Percentiles rank a stretch among this genome's conserved stretches.
Conservation (phyloP, 768 basidiomycete species). For the Dentipellis sp. region DNA sequence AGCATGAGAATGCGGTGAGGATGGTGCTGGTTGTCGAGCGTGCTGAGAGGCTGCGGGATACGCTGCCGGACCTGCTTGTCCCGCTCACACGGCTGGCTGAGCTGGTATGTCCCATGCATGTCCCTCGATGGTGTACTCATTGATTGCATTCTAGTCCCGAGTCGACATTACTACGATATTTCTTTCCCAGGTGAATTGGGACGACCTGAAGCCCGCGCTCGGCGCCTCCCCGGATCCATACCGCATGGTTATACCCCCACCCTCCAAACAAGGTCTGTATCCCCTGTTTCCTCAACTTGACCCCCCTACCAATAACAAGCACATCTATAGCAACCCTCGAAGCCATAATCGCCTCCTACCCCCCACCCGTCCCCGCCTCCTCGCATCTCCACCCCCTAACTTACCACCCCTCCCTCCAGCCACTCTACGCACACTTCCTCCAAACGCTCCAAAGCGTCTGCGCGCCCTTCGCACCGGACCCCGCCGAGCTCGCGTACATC, state of each 20-base stretch:
- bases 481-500: constrained; percentile 64
- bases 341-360: constrained; percentile 33
- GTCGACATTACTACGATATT: constrained; percentile 53
- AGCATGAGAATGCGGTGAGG: constrained; percentile 21
- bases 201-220: constrained; percentile 57
- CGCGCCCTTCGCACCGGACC: constrained; percentile 55
- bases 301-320: not conserved
- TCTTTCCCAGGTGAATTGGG: constrained; percentile 60
- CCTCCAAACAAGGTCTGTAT: constrained; percentile 46
- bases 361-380: constrained; percentile 2
- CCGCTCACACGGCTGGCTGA: constrained; percentile 66
- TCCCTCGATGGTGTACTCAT: not conserved
- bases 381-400: constrained; percentile 17
- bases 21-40: constrained; percentile 58
- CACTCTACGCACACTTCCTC: constrained; percentile 58
- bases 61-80: constrained; percentile 54
- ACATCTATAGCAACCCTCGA: constrained; percentile 22
- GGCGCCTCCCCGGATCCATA: constrained; percentile 71
- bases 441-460: constrained; percentile 51
- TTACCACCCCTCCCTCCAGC: constrained; percentile 46
- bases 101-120: constrained; percentile 32
- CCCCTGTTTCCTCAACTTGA: not conserved
- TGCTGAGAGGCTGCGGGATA: constrained; percentile 58
- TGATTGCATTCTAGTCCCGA: constrained; percentile 33
- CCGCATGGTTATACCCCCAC: constrained; percentile 45